Evolutionary conservation across 306 rosid species (phyloP).

Genomic region (Datisca glomerata): DNA sequence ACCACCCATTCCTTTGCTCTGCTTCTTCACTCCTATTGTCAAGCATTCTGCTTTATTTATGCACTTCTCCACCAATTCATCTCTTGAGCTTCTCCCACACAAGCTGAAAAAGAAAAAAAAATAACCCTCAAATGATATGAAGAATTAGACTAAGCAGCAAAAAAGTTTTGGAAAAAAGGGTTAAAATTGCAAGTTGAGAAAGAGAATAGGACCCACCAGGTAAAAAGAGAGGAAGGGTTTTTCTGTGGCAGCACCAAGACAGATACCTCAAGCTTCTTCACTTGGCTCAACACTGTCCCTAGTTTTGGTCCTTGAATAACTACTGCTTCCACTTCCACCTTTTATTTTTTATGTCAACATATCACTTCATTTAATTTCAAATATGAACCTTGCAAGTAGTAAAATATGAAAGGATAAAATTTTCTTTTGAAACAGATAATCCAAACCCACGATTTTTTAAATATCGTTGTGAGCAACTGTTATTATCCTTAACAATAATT

Average conservation of each 20-base stretch:
- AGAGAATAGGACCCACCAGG: conserved; percentile 44
- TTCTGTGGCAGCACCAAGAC: conserved; percentile 86
- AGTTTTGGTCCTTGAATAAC: conserved; percentile 86
- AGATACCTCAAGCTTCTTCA: conserved; percentile 84
- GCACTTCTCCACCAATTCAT: conserved; percentile 78
- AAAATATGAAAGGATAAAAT: no score
- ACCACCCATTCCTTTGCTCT: conserved; percentile 73
- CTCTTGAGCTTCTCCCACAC: conserved; percentile 50
- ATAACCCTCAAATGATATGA: no score
- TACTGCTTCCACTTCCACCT: conserved; percentile 92
- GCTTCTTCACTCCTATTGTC: conserved; percentile 90
- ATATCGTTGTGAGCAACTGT: no score
- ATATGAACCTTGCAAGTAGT: no score
- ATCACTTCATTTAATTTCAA: no score
- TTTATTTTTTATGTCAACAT: no score
- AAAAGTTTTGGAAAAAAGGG: background rate
- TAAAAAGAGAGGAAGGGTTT: conserved; percentile 48
- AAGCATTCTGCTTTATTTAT: conserved; percentile 64
- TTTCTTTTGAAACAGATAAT: no score
- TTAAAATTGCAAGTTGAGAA: conserved; percentile 2
- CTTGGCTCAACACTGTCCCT: conserved; percentile 75
- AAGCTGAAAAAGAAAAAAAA: conserved; percentile 34
- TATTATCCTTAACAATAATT: no score
- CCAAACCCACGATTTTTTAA: no score
- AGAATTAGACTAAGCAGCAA: no score